Conservation (phyloP, 768 basidiomycete species). For the Serendipita sp. region DNA sequence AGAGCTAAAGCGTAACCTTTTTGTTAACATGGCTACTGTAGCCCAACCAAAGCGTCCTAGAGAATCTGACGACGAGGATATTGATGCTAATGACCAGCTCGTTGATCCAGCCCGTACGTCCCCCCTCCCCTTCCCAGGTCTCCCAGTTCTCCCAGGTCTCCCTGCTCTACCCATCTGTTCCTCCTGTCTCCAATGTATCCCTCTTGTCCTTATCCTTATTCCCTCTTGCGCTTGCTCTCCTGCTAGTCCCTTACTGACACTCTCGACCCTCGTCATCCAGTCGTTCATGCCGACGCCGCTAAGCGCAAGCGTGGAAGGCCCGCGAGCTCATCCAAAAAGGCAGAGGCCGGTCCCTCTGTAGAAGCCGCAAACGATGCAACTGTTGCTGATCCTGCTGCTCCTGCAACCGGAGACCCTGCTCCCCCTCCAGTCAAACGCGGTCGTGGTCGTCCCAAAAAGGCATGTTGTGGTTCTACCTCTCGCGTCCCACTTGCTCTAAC, state of each 20-base stretch:
- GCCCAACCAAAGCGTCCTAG: neutral
- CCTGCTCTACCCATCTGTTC: too few species aligned
- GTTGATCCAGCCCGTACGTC: conserved; percentile 1
- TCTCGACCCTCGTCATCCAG: neutral
- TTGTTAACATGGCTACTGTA: neutral
- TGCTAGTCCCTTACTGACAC: neutral
- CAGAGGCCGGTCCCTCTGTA: neutral
- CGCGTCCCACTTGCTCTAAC: neutral
- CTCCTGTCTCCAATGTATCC: neutral
- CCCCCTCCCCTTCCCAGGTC: neutral
- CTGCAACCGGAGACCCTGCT: conserved; percentile 9
- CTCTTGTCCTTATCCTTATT: neutral
- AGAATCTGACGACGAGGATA: conserved; percentile 3
- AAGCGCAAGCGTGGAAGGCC: conserved; percentile 2
- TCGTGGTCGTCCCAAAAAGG: conserved; percentile 61
- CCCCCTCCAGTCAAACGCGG: conserved; percentile 47
- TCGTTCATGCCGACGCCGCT: neutral
- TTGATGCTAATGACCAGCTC: conserved; percentile 5
- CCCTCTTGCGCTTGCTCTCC: neutral
- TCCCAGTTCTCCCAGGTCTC: neutral
- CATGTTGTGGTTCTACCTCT: neutral
- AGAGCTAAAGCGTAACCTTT: too few species aligned
- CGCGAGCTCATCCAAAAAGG: neutral
- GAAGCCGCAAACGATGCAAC: neutral
- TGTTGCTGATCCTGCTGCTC: neutral